Percentiles rank a stretch among this genome's conserved stretches.
phyloP scores from a whole-genome alignment of 148 eudicot genomes.

The Dysphania ambrosioides region DNA sequence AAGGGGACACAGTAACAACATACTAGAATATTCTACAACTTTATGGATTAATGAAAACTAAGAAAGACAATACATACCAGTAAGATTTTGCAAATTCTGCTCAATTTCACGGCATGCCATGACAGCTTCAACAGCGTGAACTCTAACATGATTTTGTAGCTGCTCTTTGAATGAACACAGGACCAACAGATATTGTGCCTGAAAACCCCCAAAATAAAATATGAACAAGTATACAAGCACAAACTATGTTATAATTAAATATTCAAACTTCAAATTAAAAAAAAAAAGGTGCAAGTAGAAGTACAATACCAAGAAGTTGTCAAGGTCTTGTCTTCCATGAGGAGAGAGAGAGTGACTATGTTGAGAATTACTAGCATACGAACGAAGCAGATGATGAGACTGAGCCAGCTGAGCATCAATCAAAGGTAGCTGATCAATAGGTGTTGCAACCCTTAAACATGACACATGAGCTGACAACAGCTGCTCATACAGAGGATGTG shows the following conservation, averaged over 20 bases:
- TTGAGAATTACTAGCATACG: conserved; percentile 45
- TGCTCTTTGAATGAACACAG: conserved; percentile 87
- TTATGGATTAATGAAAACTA: no score
- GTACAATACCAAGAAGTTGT: conserved; percentile 71
- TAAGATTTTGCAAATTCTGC: conserved; percentile 69
- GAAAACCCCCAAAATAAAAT: not conserved
- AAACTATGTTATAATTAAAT: not conserved
- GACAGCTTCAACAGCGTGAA: conserved; percentile 97
- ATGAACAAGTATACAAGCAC: not conserved
- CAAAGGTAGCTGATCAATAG: conserved; percentile 80
- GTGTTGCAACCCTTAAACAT: conserved; percentile 87
- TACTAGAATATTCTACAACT: no score
- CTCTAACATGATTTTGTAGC: conserved; percentile 94
- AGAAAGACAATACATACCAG: conserved; percentile 45
- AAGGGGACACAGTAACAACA: no score
- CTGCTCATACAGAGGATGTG: conserved; percentile 82
- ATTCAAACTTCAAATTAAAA: no score
- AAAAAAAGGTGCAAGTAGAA: no score
- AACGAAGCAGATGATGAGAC: conserved; percentile 59
- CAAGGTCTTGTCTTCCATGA: conserved; percentile 85
- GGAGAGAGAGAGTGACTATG: conserved; percentile 51
- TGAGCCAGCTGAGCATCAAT: conserved; percentile 78
- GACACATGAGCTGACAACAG: conserved; percentile 77
- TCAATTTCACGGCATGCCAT: conserved; percentile 96
- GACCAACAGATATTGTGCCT: conserved; percentile 81